phyloP scores from a whole-genome alignment of 306 rosid genomes.

The Dryas alaskensis region DNA sequence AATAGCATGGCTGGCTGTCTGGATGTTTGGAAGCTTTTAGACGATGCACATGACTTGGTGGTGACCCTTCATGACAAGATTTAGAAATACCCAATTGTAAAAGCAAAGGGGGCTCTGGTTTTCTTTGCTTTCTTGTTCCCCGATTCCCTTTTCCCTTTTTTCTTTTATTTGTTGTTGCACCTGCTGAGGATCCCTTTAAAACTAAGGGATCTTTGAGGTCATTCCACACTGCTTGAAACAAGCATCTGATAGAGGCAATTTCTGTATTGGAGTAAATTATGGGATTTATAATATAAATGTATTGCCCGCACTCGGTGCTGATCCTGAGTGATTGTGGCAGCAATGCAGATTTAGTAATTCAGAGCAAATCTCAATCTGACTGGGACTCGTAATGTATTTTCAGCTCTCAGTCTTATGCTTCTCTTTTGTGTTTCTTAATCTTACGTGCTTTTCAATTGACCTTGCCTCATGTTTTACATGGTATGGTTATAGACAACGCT shows the following conservation, averaged over 20 bases:
- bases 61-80: constrained; percentile 28
- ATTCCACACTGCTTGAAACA: constrained; percentile 14
- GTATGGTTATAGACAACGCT: too few species aligned
- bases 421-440: too few species aligned
- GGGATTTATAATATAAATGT: constrained; percentile 7
- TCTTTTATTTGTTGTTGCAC: constrained; percentile 10
- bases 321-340: constrained; percentile 11
- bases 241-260: constrained; percentile 17
- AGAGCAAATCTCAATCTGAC: neutral
- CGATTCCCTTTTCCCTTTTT: neutral
- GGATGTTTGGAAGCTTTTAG: constrained; percentile 34
- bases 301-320: constrained; percentile 10
- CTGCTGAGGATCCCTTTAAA: constrained; percentile 9
- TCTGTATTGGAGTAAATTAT: constrained; percentile 14
- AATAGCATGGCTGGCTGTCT: constrained; percentile 29
- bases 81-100: neutral
- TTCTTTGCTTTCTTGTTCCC: neutral
- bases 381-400: neutral
- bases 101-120: neutral
- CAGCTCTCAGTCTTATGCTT: too few species aligned
- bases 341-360: constrained; percentile 14
- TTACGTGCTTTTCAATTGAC: too few species aligned
- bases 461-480: too few species aligned
- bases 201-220: constrained; percentile 4
- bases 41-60: constrained; percentile 31